phyloP scores from a whole-genome alignment of 148 eudicot genomes.

The Bassia scoparia region DNA sequence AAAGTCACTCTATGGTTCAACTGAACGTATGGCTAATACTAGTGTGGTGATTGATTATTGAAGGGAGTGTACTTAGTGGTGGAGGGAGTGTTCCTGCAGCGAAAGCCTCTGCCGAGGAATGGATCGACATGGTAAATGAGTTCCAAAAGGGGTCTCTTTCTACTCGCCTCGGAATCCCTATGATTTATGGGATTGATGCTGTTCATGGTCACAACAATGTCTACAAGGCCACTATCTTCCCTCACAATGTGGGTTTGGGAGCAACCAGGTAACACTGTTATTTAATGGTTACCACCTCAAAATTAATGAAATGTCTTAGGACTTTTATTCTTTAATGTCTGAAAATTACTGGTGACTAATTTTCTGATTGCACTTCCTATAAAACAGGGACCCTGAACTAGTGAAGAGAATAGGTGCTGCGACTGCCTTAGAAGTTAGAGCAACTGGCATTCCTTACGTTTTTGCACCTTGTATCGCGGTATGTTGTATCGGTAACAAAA shows the following conservation, averaged over 20 bases:
- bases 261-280: conserved; percentile 88
- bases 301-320: too few relatives aligned
- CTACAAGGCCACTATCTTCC: conserved; percentile 74
- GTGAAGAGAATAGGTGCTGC: conserved; percentile 75
- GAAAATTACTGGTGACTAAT: neutral
- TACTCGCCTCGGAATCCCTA: conserved; percentile 73
- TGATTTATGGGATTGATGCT: conserved; percentile 90
- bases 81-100: conserved; percentile 75
- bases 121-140: conserved; percentile 76
- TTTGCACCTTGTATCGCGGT: conserved; percentile 84
- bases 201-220: conserved; percentile 78
- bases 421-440: conserved; percentile 76
- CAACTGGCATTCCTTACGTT: conserved; percentile 67
- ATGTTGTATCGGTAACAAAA: neutral
- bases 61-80: conserved; percentile 79
- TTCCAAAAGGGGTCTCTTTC: conserved; percentile 69
- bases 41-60: neutral
- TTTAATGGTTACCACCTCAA: too few relatives aligned
- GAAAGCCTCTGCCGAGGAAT: conserved; percentile 55
- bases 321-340: too few relatives aligned
- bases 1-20: too few relatives aligned
- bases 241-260: conserved; percentile 80
- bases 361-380: neutral
- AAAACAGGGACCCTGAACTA: conserved; percentile 56
- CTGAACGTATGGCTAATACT: too few relatives aligned